Percentiles rank a stretch among this genome's conserved stretches.
These are phyloP conservation scores for Stemphylium lycopersici DNA, from an alignment of 2,329 filamentous ascomycete genomes.

Conservation along the genomic window DNA sequence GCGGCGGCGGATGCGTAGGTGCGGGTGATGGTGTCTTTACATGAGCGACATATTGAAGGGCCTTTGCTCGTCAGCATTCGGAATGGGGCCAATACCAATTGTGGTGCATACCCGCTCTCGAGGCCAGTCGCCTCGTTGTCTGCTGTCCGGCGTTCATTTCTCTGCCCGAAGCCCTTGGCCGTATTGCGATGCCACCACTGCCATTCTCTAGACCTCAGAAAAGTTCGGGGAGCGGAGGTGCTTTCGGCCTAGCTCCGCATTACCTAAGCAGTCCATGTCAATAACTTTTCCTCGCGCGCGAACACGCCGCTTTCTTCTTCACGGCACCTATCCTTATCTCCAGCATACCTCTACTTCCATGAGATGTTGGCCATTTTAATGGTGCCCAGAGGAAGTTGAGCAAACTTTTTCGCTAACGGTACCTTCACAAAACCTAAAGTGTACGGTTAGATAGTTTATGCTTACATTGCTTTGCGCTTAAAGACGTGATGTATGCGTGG, in stretches of 20 bases:
- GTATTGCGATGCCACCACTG: constrained; percentile 16
- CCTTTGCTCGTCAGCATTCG: constrained; percentile 43
- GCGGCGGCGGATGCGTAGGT: constrained; percentile 46
- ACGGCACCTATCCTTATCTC: constrained; percentile 91
- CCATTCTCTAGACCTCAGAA: constrained; percentile 25
- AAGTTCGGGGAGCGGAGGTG: constrained; percentile 41
- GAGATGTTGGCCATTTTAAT: constrained; percentile 79
- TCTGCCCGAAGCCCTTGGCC: constrained; percentile 13
- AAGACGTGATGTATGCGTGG: constrained; percentile 1
- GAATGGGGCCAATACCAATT: constrained; percentile 1
- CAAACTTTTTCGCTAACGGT: constrained; percentile 99
- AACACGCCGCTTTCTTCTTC: constrained; percentile 49
- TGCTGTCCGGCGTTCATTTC: constrained; percentile 54
- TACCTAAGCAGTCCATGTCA: constrained; percentile 20
- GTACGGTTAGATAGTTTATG: constrained; percentile 97
- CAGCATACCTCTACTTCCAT: constrained; percentile 72
- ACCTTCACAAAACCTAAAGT: constrained; percentile 77
- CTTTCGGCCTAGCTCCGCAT: constrained; percentile 31
- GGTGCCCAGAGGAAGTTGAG: constrained; percentile 80
- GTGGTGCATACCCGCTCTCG: constrained; percentile 44
- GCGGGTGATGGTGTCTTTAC: constrained; percentile 50
- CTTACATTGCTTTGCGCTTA: constrained; percentile 64
- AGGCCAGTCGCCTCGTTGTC: constrained; percentile 53
- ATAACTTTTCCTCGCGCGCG: constrained; percentile 29
- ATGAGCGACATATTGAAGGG: constrained; percentile 54